Conservation (phyloP, 2,329 filamentous ascomycete species). For the Coleophoma crateriformis region DNA sequence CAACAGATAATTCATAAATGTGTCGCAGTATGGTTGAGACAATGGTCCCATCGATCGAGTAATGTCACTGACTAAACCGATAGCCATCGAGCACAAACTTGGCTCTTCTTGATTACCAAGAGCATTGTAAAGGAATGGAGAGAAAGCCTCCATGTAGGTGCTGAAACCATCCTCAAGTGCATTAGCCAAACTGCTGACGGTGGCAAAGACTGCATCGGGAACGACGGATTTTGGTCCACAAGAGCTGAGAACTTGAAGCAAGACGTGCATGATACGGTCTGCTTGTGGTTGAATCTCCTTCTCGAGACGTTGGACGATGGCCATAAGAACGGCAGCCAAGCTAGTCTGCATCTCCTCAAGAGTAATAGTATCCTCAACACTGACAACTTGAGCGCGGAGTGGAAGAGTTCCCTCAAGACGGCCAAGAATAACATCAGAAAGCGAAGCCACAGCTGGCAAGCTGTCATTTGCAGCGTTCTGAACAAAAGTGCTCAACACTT, state of each 20-base stretch:
- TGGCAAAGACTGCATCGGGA: slow-evolving; percentile 88
- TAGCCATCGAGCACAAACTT: slow-evolving; percentile 91
- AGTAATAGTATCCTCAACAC: slow-evolving; percentile 91
- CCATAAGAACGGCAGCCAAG: slow-evolving; percentile 82
- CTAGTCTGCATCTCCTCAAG: slow-evolving; percentile 98
- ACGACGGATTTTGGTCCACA: slow-evolving; percentile 85
- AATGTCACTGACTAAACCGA: slow-evolving; percentile 94
- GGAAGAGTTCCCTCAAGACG: slow-evolving; percentile 85
- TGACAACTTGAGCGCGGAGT: slow-evolving; percentile 89
- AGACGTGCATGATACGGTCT: slow-evolving; percentile 87
- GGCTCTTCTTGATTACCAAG: slow-evolving; percentile 95
- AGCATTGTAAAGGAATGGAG: slow-evolving; percentile 88
- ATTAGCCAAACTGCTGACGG: slow-evolving; percentile 85
- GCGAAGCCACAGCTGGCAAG: slow-evolving; percentile 69
- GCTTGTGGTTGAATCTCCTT: slow-evolving; percentile 85
- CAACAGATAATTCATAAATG: slow-evolving; percentile 96
- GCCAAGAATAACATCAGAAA: slow-evolving; percentile 85
- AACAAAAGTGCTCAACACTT: slow-evolving; percentile 93
- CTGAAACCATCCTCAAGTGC: slow-evolving; percentile 88
- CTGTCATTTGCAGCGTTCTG: slow-evolving; percentile 86
- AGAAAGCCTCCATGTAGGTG: slow-evolving; percentile 97
- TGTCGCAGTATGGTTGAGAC: slow-evolving; percentile 91
- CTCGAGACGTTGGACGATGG: slow-evolving; percentile 87
- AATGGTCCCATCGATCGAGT: slow-evolving; percentile 85
- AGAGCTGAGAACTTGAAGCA: slow-evolving; percentile 74